A percentile compares a stretch with the other conserved stretches of the same genome.
Conservation (phyloP, 2,329 filamentous ascomycete species). For the Xylariaceae sp. region DNA sequence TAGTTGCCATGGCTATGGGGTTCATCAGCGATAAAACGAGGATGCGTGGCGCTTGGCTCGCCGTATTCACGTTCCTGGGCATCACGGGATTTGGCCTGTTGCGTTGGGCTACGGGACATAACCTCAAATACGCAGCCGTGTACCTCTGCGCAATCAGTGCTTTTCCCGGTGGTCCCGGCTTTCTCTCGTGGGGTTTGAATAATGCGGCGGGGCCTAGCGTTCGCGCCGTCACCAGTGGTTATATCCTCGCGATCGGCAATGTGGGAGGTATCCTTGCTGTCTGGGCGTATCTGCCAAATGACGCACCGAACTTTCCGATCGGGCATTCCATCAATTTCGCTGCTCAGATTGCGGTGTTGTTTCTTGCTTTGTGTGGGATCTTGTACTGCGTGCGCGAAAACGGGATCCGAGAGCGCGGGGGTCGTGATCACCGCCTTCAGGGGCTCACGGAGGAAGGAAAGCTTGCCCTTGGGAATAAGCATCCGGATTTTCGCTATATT, state of each 20-base stretch:
- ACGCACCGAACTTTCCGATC: conserved; percentile 44
- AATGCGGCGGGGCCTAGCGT: conserved; percentile 55
- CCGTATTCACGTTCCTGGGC: conserved; percentile 38
- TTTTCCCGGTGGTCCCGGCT: conserved; percentile 55
- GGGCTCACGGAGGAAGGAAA: conserved; percentile 46
- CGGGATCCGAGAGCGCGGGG: conserved; percentile 42
- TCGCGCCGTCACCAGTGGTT: conserved; percentile 52
- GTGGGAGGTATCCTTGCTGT: conserved; percentile 53
- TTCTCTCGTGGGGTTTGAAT: conserved; percentile 56
- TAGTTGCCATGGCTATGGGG: conserved; percentile 37
- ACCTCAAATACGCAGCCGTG: conserved; percentile 45
- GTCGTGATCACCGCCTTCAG: conserved; percentile 45
- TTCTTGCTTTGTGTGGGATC: conserved; percentile 46
- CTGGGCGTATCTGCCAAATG: conserved; percentile 49
- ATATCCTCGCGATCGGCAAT: conserved; percentile 52
- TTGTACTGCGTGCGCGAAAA: conserved; percentile 53
- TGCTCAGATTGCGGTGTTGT: conserved; percentile 43
- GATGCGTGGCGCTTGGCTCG: conserved; percentile 40
- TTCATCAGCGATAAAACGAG: conserved; percentile 41
- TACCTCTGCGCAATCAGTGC: conserved; percentile 54
- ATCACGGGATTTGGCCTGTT: conserved; percentile 51
- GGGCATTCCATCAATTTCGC: conserved; percentile 55
- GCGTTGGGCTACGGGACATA: conserved; percentile 37
- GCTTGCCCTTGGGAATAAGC: conserved; percentile 46
- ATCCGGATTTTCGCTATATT: conserved; percentile 55